A percentile compares a stretch with the other conserved stretches of the same genome.
These are phyloP conservation scores for Phellinidium pouzarii DNA, from an alignment of 1,284 basidiomycete genomes.

Conservation along the genomic window DNA sequence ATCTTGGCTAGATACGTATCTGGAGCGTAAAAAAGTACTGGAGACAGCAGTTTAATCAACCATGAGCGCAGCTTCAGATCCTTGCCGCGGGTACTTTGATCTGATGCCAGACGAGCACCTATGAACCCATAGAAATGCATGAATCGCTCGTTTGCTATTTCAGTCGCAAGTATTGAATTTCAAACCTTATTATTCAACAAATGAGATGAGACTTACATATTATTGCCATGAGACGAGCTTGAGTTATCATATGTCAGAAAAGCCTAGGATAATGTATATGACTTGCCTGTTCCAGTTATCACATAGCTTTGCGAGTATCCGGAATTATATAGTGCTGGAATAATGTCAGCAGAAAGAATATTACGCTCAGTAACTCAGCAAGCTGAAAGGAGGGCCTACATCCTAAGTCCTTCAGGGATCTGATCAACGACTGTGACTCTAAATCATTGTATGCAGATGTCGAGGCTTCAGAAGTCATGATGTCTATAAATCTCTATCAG, in stretches of 20 bases:
- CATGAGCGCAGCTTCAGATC: constrained; percentile 20
- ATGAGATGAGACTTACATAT: not conserved
- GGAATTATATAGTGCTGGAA: not conserved
- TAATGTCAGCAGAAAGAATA: not conserved
- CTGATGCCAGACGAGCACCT: constrained; percentile 29
- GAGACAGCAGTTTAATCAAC: constrained; percentile 30
- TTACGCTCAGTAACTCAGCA: not conserved
- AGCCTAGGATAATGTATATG: not conserved
- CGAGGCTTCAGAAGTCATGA: constrained; percentile 10
- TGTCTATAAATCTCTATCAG: not conserved
- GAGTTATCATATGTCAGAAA: not conserved
- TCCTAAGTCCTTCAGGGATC: constrained; percentile 1
- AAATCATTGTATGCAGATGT: not conserved
- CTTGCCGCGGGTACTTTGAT: constrained; percentile 29
- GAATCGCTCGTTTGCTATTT: constrained; percentile 20
- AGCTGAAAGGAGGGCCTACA: not conserved
- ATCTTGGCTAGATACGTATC: constrained; percentile 30
- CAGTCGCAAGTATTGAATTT: not conserved
- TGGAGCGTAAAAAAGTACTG: constrained; percentile 35
- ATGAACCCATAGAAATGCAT: constrained; percentile 32
- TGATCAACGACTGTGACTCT: constrained; percentile 2
- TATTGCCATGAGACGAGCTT: constrained; percentile 6
- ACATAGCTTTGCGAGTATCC: not conserved
- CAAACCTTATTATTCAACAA: not conserved
- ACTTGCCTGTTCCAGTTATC: not conserved